Base-by-base conservation (phyloP, 1,284 basidiomycete species). In the Trichosporon ovoides region DNA sequence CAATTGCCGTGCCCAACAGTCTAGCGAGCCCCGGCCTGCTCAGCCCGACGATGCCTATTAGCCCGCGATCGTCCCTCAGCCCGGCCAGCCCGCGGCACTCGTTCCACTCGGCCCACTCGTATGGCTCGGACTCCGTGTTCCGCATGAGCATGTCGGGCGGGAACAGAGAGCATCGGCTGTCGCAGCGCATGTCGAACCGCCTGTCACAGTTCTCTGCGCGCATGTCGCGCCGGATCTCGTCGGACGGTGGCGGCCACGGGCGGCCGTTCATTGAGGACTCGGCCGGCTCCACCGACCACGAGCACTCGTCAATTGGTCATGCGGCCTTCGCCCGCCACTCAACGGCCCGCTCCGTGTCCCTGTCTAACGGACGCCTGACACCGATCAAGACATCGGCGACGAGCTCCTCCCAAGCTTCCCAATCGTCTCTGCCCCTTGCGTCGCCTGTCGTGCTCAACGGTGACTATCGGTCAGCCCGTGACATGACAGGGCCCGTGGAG, bases 181-280 rank as follows among this genome's bases (percentile, higher is more conserved):
- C 43, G 43, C 43, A 31, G 43, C 43, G 43, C 43, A 48, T 48
- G 43, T 31, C 43, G 24, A 28, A 48, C 43, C 43, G 43, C 43
- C 43, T 48, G 43, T 48, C 43, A 14, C 43, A 48, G 16, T 48
- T 48, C 22, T 48, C 43, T 9, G 43, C 43, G 22, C 43, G 43
- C 22, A 48, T 48, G 43, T 48, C 43, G 22, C 43, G 43, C 43
- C 43, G 43, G 22, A 48, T 48, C 43, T 48, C 43, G 9, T 48
- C 43, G 7, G 43, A 48, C 24, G 16, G 22, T 11, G 43, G 43
- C 43, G 19, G 19, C 43, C 43, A 48, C 43, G 12, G 13, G 35
- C 43, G 43, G 18, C 43, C 43, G 43, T 48, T 28, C 43, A 28
- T 28, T 22, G 43, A 48, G 14, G 43, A 48, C 24, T 48, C 43